Conservation (phyloP, 768 basidiomycete genomes). For the Boletus tomentosulus region DNA sequence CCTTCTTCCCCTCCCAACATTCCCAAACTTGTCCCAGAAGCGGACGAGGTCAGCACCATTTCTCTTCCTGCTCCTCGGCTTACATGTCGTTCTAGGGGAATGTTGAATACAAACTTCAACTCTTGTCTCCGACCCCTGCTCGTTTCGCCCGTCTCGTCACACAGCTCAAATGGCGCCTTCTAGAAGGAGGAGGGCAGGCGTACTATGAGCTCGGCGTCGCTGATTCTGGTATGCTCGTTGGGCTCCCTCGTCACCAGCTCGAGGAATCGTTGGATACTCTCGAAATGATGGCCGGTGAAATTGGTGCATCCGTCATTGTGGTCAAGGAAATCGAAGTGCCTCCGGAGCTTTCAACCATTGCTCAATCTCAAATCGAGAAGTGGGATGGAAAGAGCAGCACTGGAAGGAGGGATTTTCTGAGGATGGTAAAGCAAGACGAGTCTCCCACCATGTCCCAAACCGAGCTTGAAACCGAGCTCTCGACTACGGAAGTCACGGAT, state of each 20-base stretch:
- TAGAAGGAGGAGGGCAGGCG: slow-evolving; percentile 80
- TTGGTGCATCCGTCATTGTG: slow-evolving; percentile 88
- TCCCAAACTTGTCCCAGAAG: slow-evolving; percentile 72
- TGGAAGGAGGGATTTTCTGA: slow-evolving; percentile 32
- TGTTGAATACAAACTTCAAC: slow-evolving; percentile 92
- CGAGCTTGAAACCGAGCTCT: slow-evolving; percentile 37
- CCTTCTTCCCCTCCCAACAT: slow-evolving; percentile 42
- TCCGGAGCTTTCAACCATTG: slow-evolving; percentile 39
- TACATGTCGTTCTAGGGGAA: slow-evolving; percentile 53
- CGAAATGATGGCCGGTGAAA: slow-evolving; percentile 91
- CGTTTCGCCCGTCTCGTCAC: slow-evolving; percentile 86
- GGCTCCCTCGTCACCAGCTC: slow-evolving; percentile 68
- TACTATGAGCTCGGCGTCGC: slow-evolving; percentile 83
- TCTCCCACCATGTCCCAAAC: slow-evolving; percentile 35
- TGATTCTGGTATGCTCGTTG: slow-evolving; percentile 84
- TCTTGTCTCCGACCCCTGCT: slow-evolving; percentile 69
- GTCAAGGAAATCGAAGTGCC: slow-evolving; percentile 86
- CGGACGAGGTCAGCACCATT: slow-evolving; percentile 47
- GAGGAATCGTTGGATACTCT: slow-evolving; percentile 81
- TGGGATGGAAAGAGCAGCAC: slow-evolving; percentile 38
- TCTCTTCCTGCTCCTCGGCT: not conserved
- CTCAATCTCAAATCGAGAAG: slow-evolving; percentile 27
- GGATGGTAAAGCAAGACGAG: slow-evolving; percentile 22
- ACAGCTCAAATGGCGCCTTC: slow-evolving; percentile 91
- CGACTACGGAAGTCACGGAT: slow-evolving; percentile 37